These are phyloP conservation scores for Hypoxylon sp. DNA, from an alignment of 2,329 filamentous ascomycete genomes.

Conservation along the genomic window DNA sequence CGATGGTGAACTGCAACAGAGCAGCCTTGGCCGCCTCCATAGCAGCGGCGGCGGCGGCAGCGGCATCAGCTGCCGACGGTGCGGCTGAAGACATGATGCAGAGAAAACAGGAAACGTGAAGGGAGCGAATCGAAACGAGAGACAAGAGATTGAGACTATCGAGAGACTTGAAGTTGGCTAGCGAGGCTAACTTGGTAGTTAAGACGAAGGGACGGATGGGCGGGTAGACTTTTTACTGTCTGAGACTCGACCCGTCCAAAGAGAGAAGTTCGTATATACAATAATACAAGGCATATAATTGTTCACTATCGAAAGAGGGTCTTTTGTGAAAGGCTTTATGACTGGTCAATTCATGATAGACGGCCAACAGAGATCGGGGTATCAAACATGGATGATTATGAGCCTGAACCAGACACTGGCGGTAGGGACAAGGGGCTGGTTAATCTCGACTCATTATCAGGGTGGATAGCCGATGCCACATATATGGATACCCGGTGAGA, in stretches of 20 bases:
- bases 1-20: constrained; percentile 45
- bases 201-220: constrained; percentile 17
- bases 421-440: constrained; percentile 29
- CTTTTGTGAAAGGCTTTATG: constrained; percentile 28
- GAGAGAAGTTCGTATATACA: constrained; percentile 25
- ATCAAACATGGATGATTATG: constrained; percentile 25
- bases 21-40: constrained; percentile 37
- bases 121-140: constrained; percentile 13
- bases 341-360: constrained; percentile 31
- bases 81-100: constrained; percentile 28
- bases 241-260: neutral
- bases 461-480: constrained; percentile 32
- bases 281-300: constrained; percentile 16
- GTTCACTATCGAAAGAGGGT: constrained; percentile 14
- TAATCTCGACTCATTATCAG: constrained; percentile 36
- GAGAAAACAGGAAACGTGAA: constrained; percentile 14
- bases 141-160: constrained; percentile 6
- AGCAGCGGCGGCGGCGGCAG: constrained; percentile 38
- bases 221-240: constrained; percentile 25
- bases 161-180: constrained; percentile 27
- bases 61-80: constrained; percentile 35
- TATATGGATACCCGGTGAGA: constrained; percentile 28
- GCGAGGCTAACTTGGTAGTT: too few relatives aligned
- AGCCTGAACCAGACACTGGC: constrained; percentile 32
- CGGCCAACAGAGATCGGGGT: constrained; percentile 27